Base-by-base conservation (phyloP, 495 filamentous ascomycete species). In the Xylaria palmicola region DNA sequence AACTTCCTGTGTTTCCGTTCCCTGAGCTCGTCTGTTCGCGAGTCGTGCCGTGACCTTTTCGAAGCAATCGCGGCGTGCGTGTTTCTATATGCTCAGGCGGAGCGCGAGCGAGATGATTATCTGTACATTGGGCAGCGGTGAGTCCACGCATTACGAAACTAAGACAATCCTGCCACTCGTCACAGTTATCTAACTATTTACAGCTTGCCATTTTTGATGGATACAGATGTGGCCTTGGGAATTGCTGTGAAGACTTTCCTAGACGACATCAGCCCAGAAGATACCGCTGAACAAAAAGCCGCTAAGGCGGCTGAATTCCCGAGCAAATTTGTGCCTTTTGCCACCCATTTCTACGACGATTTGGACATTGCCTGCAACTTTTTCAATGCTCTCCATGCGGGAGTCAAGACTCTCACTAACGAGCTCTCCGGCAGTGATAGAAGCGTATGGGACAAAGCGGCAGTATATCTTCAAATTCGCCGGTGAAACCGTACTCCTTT, bases 191-290 rank as follows among this genome's bases (percentile, higher is more conserved):
- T 87, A 66, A 81, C 65, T 22, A 26, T 13, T n/a, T 37, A 22
- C 50, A 96, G 90, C 43, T 80, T 99, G 27, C 94, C 95, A 8
- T 95, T 99, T 69, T 85, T 89, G 59, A 81, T 85, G 15, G 89
- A 94, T 66, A 88, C 90, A 43, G 91, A 95, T 65, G 89, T 91
- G 41, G 90, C 86, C 37, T 81, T 95, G 29, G 93, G 91, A 17
- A 94, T 98, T 67, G 92, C 92, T 3, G 90, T 94, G 24, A 92
- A 95, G 73, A 92, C 90, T 6, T 93, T 95, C 72, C 83, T 99
- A 20, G 95, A 99, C 68, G 93, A 97, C 54, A 77, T 83, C 26
- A 75, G 85, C 43, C 83, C 85, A 5, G 77, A 81, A 9, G 86
- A 88, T 26, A 82, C 83, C 5, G 77, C 84, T 10, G 80, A 84